These are phyloP conservation scores for Posidonia australis DNA, from an alignment of 106 monocot genomes.

Conservation along the genomic window DNA sequence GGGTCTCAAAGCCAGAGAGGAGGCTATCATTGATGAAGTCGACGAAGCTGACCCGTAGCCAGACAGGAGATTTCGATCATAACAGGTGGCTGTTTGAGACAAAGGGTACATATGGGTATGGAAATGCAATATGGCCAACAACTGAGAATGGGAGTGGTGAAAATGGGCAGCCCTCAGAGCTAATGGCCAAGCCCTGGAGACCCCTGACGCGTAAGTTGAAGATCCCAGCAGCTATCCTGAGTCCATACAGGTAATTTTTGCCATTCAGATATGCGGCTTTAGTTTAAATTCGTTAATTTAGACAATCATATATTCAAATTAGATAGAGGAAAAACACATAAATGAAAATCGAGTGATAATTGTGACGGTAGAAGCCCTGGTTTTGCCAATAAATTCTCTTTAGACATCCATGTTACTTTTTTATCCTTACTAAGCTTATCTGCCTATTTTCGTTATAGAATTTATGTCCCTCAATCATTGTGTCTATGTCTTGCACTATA, in stretches of 20 bases:
- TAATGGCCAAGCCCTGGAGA: slow-evolving; percentile 63
- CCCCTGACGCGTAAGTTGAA: slow-evolving; percentile 78
- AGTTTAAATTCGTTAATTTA: neutral
- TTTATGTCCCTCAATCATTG: too few species aligned
- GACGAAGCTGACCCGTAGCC: slow-evolving; percentile 12
- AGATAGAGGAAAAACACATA: too few species aligned
- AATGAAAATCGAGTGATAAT: too few species aligned
- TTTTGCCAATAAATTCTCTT: too few species aligned
- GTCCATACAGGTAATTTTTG: slow-evolving; percentile 23
- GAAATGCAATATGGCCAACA: slow-evolving; percentile 83
- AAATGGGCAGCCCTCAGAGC: slow-evolving; percentile 33
- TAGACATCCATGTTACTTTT: too few species aligned
- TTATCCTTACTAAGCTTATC: too few species aligned
- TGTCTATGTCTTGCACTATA: too few species aligned
- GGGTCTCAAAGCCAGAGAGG: slow-evolving; percentile 22
- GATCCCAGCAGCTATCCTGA: slow-evolving; percentile 44
- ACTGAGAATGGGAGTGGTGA: slow-evolving; percentile 29
- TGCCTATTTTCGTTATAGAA: too few species aligned
- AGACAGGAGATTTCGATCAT: slow-evolving; percentile 29
- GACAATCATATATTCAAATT: too few species aligned
- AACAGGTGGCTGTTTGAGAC: slow-evolving; percentile 38
- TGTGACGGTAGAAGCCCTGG: too few species aligned
- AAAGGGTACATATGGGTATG: slow-evolving; percentile 74
- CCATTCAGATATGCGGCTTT: neutral
- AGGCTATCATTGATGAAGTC: slow-evolving; percentile 31